Evolutionary conservation across 2,329 filamentous ascomycete genomes (phyloP), one percentile per base, ranked within the genome.

Genomic region (Cytospora mali): DNA sequence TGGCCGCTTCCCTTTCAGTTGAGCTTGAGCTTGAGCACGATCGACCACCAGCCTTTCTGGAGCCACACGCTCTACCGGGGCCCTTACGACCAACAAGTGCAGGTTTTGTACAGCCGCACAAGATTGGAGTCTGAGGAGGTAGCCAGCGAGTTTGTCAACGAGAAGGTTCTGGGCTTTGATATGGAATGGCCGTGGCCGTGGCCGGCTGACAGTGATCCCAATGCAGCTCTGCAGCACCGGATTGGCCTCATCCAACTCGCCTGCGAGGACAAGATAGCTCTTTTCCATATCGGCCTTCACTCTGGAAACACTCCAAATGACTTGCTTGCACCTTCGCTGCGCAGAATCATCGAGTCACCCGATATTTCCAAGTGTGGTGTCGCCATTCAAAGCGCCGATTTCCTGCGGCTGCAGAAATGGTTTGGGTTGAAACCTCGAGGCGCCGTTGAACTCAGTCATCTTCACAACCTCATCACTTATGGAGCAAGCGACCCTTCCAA

Each of bases 161-260:
- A 95, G 70, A 80, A 85, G 46, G 76, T 96, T 1, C 73, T 97
- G n/a, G 93, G 93, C 0, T 93, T 97, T 65, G 93, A 97, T 70
- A 82, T 97, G 67, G 94, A 97, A 76, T 97, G 94, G 94, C 81
- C 86, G 58, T 67, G 79, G 2, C 81, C 86, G 58, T 67, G 79
- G 2, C 77, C 82, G 10, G 80, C 85, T 0, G 23, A 68, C 7
- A 58, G 50, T 18, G 46, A 55, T 1, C 77, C 72, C 4, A 78
- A 74, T 23, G 69, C 66, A 7, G 74, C 80, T 3, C 76, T 87
- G 6, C 89, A 90, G 67, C 79, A 83, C 57, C 91, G 92, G 66
- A 84, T 96, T 10, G 93, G 91, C 0, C 75, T 97, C 33, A 89
- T 97, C 49, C 93, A 97, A 74, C 74, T 97, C 27, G 92, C 93